Percentiles rank a stretch among this genome's conserved stretches.
Evolutionary conservation across 2,329 filamentous ascomycete genomes (phyloP).

Genomic region (Fusarium papillatum): DNA sequence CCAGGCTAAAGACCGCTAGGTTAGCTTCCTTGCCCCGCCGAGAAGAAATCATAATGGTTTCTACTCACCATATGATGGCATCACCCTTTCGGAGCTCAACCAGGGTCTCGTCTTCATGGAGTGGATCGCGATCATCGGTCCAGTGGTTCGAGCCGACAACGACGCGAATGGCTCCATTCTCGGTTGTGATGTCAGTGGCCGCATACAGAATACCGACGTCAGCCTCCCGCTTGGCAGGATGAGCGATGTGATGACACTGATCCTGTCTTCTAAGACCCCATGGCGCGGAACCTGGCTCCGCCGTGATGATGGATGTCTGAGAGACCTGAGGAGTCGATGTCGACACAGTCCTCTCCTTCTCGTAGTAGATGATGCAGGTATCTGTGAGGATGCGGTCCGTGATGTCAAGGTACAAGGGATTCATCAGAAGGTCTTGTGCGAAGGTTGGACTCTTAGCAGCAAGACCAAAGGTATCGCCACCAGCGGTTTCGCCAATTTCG

Average conservation of each 20-base stretch:
- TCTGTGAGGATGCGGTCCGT: slow-evolving; percentile 3
- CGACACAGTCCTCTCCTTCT: background rate
- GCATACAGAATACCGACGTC: slow-evolving; percentile 9
- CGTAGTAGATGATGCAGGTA: background rate
- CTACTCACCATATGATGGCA: slow-evolving; percentile 5
- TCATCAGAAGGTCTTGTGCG: slow-evolving; percentile 1
- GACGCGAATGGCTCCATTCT: slow-evolving; percentile 1
- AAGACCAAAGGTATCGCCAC: background rate
- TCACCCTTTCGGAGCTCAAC: slow-evolving; percentile 13
- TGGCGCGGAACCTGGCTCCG: background rate
- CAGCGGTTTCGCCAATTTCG: background rate
- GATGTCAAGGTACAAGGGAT: background rate
- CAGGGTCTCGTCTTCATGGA: background rate
- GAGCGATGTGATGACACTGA: slow-evolving; percentile 3
- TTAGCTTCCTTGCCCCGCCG: background rate
- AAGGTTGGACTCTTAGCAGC: slow-evolving; percentile 9
- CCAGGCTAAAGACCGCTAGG: background rate
- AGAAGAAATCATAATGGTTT: background rate
- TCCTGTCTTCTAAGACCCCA: slow-evolving; percentile 5
- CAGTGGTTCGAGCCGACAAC: slow-evolving; percentile 3
- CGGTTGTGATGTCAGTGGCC: background rate
- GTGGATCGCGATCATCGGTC: background rate
- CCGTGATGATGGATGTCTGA: background rate
- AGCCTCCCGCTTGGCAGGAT: slow-evolving; percentile 9
- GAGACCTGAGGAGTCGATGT: slow-evolving; percentile 6